These are phyloP conservation scores for Boletus sp. DNA, from an alignment of 768 basidiomycete species.

Conservation along the genomic window DNA sequence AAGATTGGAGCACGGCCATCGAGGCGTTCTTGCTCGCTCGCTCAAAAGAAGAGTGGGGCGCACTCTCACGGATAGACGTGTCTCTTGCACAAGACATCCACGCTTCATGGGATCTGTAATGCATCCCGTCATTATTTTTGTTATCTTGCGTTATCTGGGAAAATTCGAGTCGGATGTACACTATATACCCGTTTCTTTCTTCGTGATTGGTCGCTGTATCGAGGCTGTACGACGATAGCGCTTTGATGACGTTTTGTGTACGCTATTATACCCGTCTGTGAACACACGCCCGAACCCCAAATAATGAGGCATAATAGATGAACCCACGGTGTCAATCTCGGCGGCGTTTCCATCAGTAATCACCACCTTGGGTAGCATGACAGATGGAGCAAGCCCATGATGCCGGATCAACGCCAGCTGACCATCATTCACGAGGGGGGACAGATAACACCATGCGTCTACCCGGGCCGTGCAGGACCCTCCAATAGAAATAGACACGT, in stretches of 20 bases:
- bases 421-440: neutral
- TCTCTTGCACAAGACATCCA: slow-evolving; percentile 14
- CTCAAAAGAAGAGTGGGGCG: slow-evolving; percentile 14
- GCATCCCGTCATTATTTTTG: neutral
- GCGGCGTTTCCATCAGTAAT: neutral
- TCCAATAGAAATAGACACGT: neutral
- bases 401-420: neutral
- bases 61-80: slow-evolving; percentile 16
- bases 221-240: neutral
- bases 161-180: too few relatives aligned
- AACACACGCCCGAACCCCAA: neutral
- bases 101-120: slow-evolving; percentile 25
- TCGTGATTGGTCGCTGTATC: neutral
- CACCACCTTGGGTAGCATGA: neutral
- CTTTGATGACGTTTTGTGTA: neutral
- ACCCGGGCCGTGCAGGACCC: neutral
- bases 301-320: neutral
- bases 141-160: neutral
- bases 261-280: neutral
- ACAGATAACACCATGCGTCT: neutral
- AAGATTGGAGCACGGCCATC: slow-evolving; percentile 24
- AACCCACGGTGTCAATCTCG: neutral
- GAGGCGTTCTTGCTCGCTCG: slow-evolving; percentile 18
- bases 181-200: neutral
- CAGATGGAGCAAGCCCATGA: neutral